Evolutionary conservation across 2,329 filamentous ascomycete genomes (phyloP), one percentile per base, ranked within the genome.

Genomic region (Hirsutella thompsonii): DNA sequence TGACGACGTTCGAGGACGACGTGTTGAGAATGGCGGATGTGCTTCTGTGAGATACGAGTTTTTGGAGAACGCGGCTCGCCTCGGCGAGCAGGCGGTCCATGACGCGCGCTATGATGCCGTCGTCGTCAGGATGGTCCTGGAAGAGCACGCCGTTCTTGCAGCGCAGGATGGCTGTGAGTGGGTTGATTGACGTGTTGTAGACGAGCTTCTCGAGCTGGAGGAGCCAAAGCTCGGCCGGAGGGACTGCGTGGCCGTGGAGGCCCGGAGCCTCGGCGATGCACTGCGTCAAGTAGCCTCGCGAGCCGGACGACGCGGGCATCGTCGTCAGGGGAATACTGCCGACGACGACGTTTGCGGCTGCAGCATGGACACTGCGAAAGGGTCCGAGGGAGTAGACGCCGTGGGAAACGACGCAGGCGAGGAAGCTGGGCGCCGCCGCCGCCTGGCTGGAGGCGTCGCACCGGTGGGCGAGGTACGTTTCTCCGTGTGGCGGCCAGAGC

Each of bases 161-260:
- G 41, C 83, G 72, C 42, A 92, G 67, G 9, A 95, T 62, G 1
- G 81, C 82, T 0, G 86, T 92, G n/a, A 95, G 63, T 0, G 90
- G 86, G 54, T 94, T 93, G 52, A 95, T 76, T 26, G 89, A 67
- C 29, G 76, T 70, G 55, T 94, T 94, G 39, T 89, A 68, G 1
- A 83, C 82, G 1, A 95, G 68, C 58, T 94, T 95, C 53, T 94
- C 85, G 3, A 95, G 72, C 62, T 94, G 89, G n/a, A 70, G 52
- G 9, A 68, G 47, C 67, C 70, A 72, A 14, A 79, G 56, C 36
- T 74, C 66, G 2, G 60, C 46, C 10, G 59, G 54, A 2, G 61
- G 46, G 4, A 72, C 63, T 19, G 50, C 44, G 8, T 51, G 59
- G 0, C 63, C 67, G 11, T 59, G 55, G 2, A 79, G 59, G 16